phyloP scores from a whole-genome alignment of 768 basidiomycete genomes.

The Cantharellus anzutake region DNA sequence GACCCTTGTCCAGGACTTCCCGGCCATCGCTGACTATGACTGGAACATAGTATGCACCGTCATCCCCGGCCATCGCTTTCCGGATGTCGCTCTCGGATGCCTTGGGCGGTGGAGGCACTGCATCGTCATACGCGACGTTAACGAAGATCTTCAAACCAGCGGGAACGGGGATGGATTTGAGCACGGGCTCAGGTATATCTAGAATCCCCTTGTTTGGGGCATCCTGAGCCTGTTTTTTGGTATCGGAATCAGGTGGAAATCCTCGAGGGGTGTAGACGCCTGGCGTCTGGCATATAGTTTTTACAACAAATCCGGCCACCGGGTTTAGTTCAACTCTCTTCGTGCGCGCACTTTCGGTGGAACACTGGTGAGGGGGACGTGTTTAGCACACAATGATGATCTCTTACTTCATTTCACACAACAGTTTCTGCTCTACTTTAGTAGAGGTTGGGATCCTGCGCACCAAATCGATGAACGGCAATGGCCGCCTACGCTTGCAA shows the following conservation, averaged over 20 bases:
- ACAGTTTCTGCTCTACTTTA: not conserved
- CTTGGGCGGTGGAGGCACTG: conserved; percentile 8
- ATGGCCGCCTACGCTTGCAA: no score
- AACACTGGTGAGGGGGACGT: no score
- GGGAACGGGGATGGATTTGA: not conserved
- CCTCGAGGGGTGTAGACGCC: conserved; percentile 3
- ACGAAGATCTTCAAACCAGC: conserved; percentile 9
- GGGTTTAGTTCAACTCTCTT: conserved; percentile 5
- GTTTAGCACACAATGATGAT: no score
- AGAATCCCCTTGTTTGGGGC: not conserved
- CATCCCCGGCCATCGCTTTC: conserved; percentile 10
- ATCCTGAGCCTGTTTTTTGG: not conserved
- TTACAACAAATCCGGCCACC: conserved; percentile 6
- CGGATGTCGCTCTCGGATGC: conserved; percentile 6
- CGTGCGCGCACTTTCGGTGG: not conserved
- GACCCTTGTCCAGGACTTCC: conserved; percentile 6
- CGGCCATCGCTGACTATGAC: conserved; percentile 9
- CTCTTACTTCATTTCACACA: not conserved
- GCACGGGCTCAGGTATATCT: not conserved
- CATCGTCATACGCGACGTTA: conserved; percentile 4
- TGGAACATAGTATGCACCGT: conserved; percentile 7
- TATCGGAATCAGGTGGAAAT: not conserved
- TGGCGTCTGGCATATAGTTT: conserved; percentile 1
- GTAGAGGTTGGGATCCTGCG: no score
- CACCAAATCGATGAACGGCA: no score